Base-by-base conservation (phyloP, 345 rosid species). In the Hirschfeldia incana region DNA sequence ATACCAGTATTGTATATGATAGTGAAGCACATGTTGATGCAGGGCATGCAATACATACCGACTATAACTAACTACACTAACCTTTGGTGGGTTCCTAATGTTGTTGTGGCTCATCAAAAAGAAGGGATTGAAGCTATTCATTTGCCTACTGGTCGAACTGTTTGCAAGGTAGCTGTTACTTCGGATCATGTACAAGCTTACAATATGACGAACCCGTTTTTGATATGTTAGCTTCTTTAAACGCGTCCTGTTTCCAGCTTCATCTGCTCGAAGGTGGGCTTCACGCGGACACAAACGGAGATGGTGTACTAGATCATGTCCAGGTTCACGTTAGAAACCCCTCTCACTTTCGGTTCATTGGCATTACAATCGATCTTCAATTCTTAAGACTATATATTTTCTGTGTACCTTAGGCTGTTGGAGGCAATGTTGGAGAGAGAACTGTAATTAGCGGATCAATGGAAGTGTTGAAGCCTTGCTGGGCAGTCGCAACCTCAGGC, bases 251-350 rank as follows among this genome's bases (percentile, higher is more conserved):
- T 75, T 21, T 21, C 74, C 85, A 93, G 99, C 97, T 96, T 85
- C 94, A 91, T 86, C 91, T 96, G 69, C 97, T 72, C 83, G 99
- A 93, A 89, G 99, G 99, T 58, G 98, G 99, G 67, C 97, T 96
- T 83, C 99, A 96, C 86, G 99, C 98, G 34, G 99, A 96, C 86
- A 89, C 93, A 70, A 93, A 96, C 65, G 99, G 99, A 67, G 99
- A 96, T 79, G 99, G 99, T 67, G 97, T 96, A 77, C 93, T 96
- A 27, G 99, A 96, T 85, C 98, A 96, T 87, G 98, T 96, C 30
- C 99, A 92, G 97, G 99, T 93, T 79, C 72, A 28, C 69, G 64
- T 53, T 44, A 67, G 15, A 46, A 36, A n/a, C 74, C 6, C 15
- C 6, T 63, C 17, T 69, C 3, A 2, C 21, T 65, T 70, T 59